Base-by-base conservation (phyloP, 1,284 basidiomycete genomes). In the Boletus sp. region DNA sequence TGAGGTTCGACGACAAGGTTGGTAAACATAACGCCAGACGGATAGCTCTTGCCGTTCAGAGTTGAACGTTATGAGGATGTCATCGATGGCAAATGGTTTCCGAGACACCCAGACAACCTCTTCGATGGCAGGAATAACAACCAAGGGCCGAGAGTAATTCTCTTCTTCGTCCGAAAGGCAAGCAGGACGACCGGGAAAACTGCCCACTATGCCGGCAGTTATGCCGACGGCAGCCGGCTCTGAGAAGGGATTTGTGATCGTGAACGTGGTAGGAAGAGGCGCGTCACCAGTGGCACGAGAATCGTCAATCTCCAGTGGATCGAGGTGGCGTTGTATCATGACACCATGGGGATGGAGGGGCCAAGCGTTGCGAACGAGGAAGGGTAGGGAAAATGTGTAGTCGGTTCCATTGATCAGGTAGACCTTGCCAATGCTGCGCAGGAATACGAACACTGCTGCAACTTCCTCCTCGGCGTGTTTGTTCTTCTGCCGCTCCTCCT, bases 351-450 rank as follows among this genome's bases (percentile, higher is more conserved):
- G 85, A 49, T 74, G 74, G 6, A 91, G 69, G 1, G 91, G 78
- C 89, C 90, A 94, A 1, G 85, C 89, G 47, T 72, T 75, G 17
- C 84, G 77, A 5, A 93, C 82, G 42, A 83, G 74, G 63, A 93
- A 94, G 0, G 92, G 92, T 0, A 94, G 68, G n/a, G 85, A 78
- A 55, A 92, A 82, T 0, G 82, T 84, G 59, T 85, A 84, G 57
- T 90, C 83, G 30, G 80, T 67, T 2, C 92, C 92, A 45, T 85
- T 84, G 45, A 78, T 71, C 44, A 87, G 74, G 60, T 83, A 90
- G 37, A 94, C 79, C 59, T 82, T 83, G 35, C 82, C 86, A 25
- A 84, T 77, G 56, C 79, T 84, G 33, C 86, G 77, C 17, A 94
- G 70, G 60, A 94, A 90, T 34, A 95, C 74, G 60, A 89, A 91